Base-by-base conservation (phyloP, 192 early-diverging fungal genomes). In the Linnemannia exigua region DNA sequence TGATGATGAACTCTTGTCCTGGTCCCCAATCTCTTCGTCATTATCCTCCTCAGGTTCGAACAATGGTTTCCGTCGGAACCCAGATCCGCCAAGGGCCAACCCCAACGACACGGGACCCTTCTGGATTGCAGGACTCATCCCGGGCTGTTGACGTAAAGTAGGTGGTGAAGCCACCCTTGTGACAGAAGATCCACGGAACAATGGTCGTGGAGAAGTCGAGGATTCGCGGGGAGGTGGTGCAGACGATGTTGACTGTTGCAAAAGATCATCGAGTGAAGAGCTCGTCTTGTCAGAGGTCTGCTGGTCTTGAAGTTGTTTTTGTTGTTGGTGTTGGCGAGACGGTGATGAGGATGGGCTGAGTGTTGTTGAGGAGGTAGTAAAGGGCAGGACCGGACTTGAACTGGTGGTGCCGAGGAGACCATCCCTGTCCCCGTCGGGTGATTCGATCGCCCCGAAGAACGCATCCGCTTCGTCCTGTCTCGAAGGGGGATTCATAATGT, bases 91-190 rank as follows among this genome's bases (percentile, higher is more conserved):
- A n/a, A 80, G 79, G 8, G 84, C 84, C 3, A 86, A 44, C 9
- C 84, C 84, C 25, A 86, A 67, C 2, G 84, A 77, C 8, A 77
- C 70, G 6, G 77, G 51, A 0, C 79, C 77, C 38, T 76, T 79
- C 44, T 86, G 84, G 63, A 86, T 86, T 1, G 78, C 84, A 36
- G 84, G 79, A 41, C 84, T 86, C 78, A 71, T 86, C 41, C 84
- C 84, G 16, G 84, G 84, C 28, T 74, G 77, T 36, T 58, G 68
- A 28, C 52, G 67, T 1, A 54, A 38, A 25, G 28, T 63, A 14
- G 58, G 33, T 54, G 76, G 66, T 22, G 46, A 35, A n/a, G n/a
- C 31, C 4, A 47, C 12, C 20, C 33, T 44, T 25, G 66, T 33
- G 36, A 68, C 33, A 25, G 63, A 44, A 12, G 37, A 67, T n/a